phyloP scores from a whole-genome alignment of 75 land plant genomes.

The Pinus albicaulis region DNA sequence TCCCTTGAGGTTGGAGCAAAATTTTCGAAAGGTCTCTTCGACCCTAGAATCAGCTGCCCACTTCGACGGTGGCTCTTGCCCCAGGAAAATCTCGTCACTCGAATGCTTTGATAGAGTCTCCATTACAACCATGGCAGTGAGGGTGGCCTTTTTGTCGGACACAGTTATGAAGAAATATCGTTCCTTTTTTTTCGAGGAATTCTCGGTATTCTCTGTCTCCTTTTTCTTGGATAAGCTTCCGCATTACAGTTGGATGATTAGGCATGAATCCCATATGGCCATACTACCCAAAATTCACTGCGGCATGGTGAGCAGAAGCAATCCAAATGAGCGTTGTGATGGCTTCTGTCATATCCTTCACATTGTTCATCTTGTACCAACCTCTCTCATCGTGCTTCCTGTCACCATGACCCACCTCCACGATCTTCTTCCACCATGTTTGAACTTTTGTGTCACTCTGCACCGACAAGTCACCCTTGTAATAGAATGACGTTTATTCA shows the following conservation, averaged over 20 bases:
- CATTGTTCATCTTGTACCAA: slow-evolving; percentile 41
- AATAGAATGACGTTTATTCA: slow-evolving; percentile 45
- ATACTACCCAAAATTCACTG: too few species aligned
- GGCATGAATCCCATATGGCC: slow-evolving; percentile 64
- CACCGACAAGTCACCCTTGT: slow-evolving; percentile 26
- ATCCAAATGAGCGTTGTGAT: too few species aligned
- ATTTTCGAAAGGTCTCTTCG: not conserved
- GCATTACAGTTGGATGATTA: slow-evolving; percentile 51
- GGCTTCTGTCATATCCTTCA: slow-evolving; percentile 24
- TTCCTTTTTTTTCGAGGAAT: slow-evolving; percentile 47
- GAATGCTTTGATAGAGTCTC: slow-evolving; percentile 83
- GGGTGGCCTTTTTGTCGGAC: not conserved
- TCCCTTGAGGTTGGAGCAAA: not conserved
- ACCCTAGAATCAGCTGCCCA: not conserved
- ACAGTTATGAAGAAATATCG: not conserved
- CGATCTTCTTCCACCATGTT: slow-evolving; percentile 52
- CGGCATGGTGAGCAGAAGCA: too few species aligned
- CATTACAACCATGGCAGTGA: not conserved
- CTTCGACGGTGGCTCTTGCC: slow-evolving; percentile 26
- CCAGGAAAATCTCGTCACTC: slow-evolving; percentile 77
- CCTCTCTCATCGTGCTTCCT: slow-evolving; percentile 31
- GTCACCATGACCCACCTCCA: slow-evolving; percentile 45
- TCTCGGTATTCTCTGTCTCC: slow-evolving; percentile 61
- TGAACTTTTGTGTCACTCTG: slow-evolving; percentile 43
- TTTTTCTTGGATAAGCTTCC: slow-evolving; percentile 60